Evolutionary conservation across 805 yeast species (phyloP), one percentile per base, ranked within the genome.

Genomic region (Sugiyamaella valdiviana): DNA sequence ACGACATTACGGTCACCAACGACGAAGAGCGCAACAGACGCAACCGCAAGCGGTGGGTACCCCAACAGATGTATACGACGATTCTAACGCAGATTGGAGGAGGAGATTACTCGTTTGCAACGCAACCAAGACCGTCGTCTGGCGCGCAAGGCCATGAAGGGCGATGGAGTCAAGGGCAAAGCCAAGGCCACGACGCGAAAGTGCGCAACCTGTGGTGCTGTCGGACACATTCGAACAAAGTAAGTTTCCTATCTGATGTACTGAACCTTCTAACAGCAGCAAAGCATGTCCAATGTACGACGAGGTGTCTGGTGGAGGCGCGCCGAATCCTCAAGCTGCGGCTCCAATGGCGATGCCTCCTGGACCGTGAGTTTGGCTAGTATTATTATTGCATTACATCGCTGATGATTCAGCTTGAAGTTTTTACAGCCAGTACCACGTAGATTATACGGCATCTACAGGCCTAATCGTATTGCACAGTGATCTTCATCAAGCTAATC

Each of bases 151-250:
- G 75, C 78, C 37, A 69, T 59, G 65, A 78, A 66, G 72, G 44
- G 42, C 24, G 49, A 50, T 14, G 47, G 80, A 56, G 85, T 85
- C 20, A 77, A 78, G 38, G 87, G 86, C 24, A 83, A 83, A 58
- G 85, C 85, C 26, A 82, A 82, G 58, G 74, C 82, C 24, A 80
- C 79, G 4, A 82, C 84, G 6, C 74, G 99, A 63, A 79, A 87
- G 61, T 91, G 99, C 69, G 90, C 95, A 2, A 83, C 93, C 0
- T 91, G 99, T 74, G 98, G 98, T 19, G 93, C 91, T 10, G 75
- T 85, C 54, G 99, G 98, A 0, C 99, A 91, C 64, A 91, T 91
- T 53, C 77, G 93, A 63, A 91, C 99, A 2, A 89, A 88, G 53
- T 51, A 48, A 23, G 51, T 14, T 44, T 21, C 10, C 23, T 44